Evolutionary conservation across 805 yeast genomes (phyloP).

Genomic region (Lipomyces chichibuensis): DNA sequence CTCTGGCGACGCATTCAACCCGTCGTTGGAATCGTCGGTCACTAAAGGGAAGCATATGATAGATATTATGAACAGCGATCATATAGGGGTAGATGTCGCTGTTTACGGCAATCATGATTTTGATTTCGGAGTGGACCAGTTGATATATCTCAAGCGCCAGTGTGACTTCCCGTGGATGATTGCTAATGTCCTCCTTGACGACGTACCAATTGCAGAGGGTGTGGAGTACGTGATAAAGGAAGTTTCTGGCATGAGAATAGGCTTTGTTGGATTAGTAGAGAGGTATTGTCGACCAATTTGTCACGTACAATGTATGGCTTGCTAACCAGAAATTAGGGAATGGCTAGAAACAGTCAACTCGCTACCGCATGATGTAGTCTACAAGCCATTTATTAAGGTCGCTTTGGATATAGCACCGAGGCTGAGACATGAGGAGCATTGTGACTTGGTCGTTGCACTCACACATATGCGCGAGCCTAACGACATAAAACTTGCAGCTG

Average conservation of each 20-base stretch:
- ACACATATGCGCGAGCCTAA: slow-evolving; percentile 39
- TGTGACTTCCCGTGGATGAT: slow-evolving; percentile 38
- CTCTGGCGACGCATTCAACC: slow-evolving; percentile 37
- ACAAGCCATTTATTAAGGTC: slow-evolving; percentile 25
- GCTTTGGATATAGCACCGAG: slow-evolving; percentile 17
- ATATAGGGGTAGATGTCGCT: slow-evolving; percentile 36
- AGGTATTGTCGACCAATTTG: slow-evolving; percentile 3
- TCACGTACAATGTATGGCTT: not conserved
- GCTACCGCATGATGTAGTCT: slow-evolving; percentile 31
- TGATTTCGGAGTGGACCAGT: slow-evolving; percentile 37
- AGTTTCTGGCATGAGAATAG: slow-evolving; percentile 25
- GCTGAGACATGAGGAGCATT: slow-evolving; percentile 30
- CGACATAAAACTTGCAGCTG: slow-evolving; percentile 31
- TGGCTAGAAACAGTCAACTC: slow-evolving; percentile 37
- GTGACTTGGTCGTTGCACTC: slow-evolving; percentile 36
- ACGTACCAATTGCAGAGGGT: slow-evolving; percentile 29
- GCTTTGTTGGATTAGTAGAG: slow-evolving; percentile 36
- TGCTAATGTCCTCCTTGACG: slow-evolving; percentile 29
- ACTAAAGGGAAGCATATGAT: slow-evolving; percentile 37
- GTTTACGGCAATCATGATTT: slow-evolving; percentile 38
- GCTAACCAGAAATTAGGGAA: slow-evolving; percentile 24
- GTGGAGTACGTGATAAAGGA: slow-evolving; percentile 21
- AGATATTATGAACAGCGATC: slow-evolving; percentile 20
- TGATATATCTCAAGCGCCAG: slow-evolving; percentile 16
- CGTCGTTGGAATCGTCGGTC: slow-evolving; percentile 36